Evolutionary conservation across 306 rosid species (phyloP), one percentile per base, ranked within the genome.

Genomic region (Senna siamea): DNA sequence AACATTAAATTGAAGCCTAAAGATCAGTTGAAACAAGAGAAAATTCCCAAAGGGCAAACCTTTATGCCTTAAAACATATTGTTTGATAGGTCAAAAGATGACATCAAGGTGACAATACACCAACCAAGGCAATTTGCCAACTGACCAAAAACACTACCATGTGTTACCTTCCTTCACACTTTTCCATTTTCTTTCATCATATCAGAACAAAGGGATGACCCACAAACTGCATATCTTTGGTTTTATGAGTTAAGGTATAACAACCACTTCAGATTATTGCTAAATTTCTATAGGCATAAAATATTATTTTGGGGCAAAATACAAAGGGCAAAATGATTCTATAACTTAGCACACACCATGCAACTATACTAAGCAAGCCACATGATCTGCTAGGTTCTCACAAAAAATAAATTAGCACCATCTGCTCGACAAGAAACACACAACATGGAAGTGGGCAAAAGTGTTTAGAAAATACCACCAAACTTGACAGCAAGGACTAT

Each of bases 1-100:
- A 34, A 54, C 74, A 38, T 51, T 62, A 64, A 56, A 56, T 15
- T 56, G 18, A 71, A 43, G 9, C 46, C 30, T 9, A 48, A 73
- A 57, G 47, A 75, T 60, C 13, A 23, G 54, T 60, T 61, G 47
- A 15, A 68, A 32, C 20, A 35, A 44, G 37, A 34, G 23, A 3
- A 69, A 20, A 53, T 19, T 69, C 57, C 54, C 32, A 5, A 20
- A 28, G 9, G 9, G 70, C 10, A 5, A 22, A 22, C 4, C 26
- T 47, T n/a, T 46, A 20, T 6, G 14, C 61, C 28, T 11, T 58
- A 46, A 5, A 59, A 57, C 32, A 67, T 48, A 56, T 47, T 22
- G 7, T 58, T 50, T 61, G 41, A 68, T 47, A 48, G 19, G 12
- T 50, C 56, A 35, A 59, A 54, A 59, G 22, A 52, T 23, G 37